Evolutionary conservation across 1,284 basidiomycete species (phyloP).

Genomic region (Leccinum huronense): DNA sequence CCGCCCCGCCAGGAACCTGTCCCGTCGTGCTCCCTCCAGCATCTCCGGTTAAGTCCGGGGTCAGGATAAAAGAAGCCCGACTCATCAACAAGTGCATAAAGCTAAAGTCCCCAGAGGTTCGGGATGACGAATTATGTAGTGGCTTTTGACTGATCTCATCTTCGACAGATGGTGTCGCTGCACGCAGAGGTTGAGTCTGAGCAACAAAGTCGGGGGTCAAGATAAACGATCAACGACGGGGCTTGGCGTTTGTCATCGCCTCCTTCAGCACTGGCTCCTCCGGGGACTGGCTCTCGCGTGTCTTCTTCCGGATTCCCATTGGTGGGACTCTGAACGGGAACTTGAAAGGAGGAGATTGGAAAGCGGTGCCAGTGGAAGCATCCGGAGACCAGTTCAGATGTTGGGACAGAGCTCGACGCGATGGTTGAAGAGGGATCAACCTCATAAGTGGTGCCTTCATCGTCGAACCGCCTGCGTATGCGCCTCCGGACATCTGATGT

Average conservation of each 20-base stretch:
- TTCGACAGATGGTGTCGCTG: conserved; percentile 14
- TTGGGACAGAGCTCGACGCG: conserved; percentile 1
- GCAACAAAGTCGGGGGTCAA: conserved; percentile 24
- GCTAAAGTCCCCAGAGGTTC: conserved; percentile 18
- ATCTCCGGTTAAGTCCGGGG: no score
- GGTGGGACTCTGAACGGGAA: conserved; percentile 31
- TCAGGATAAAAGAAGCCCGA: conserved; percentile 30
- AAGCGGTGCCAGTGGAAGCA: conserved; percentile 9
- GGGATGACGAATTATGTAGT: conserved; percentile 11
- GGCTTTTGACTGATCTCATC: conserved; percentile 3
- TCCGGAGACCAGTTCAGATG: conserved; percentile 7
- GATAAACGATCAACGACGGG: conserved; percentile 29
- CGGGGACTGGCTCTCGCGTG: conserved; percentile 28
- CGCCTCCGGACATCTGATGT: conserved; percentile 17
- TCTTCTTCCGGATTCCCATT: conserved; percentile 13
- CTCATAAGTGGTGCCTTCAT: conserved; percentile 12
- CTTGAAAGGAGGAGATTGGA: conserved; percentile 28
- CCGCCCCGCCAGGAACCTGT: no score
- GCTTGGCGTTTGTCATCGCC: conserved; percentile 27
- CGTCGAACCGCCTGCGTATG: conserved; percentile 19
- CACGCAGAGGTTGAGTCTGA: conserved; percentile 11
- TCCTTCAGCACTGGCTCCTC: conserved; percentile 27
- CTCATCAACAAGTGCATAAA: conserved; percentile 40
- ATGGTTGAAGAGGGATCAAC: conserved; percentile 11
- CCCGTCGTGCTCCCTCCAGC: no score